These are phyloP conservation scores for Thozetella sp. DNA, from an alignment of 495 filamentous ascomycete species.

Conservation along the genomic window DNA sequence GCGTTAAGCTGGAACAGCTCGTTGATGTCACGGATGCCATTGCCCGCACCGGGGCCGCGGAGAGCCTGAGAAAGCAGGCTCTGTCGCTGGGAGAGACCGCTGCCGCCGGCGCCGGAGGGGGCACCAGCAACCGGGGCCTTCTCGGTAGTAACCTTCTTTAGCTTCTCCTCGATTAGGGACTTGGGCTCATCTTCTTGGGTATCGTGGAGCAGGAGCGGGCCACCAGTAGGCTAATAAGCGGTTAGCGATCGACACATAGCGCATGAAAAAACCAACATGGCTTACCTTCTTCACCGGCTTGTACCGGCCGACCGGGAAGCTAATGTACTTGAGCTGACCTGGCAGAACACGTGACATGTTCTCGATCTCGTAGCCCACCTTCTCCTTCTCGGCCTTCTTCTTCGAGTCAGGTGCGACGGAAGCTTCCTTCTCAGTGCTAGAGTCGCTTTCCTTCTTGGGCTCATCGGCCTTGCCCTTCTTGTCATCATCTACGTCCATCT, in stretches of 20 bases:
- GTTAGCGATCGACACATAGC: conserved; percentile 39
- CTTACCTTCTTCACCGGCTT: conserved; percentile 93
- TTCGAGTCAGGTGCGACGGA: conserved; percentile 51
- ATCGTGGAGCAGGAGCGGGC: conserved; percentile 89
- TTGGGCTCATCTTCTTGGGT: conserved; percentile 78
- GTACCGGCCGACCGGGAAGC: conserved; percentile 83
- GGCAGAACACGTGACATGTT: conserved; percentile 97
- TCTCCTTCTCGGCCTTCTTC: conserved; percentile 95
- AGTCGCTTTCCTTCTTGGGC: conserved; percentile 55
- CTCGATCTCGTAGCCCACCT: conserved; percentile 91
- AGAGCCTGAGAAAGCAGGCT: conserved; percentile 11
- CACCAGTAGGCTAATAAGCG: conserved; percentile 77
- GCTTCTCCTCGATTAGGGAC: conserved; percentile 80
- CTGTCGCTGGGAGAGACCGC: conserved; percentile 12
- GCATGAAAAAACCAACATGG: conserved; percentile 17
- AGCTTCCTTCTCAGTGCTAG: conserved; percentile 56
- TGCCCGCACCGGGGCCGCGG: conserved; percentile 1
- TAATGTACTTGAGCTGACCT: conserved; percentile 92
- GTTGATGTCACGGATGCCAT: conserved; percentile 30
- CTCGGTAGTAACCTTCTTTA: conserved; percentile 74
- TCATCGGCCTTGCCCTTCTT: conserved; percentile 62
- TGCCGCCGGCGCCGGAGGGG: conserved; percentile 14
- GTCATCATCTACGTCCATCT: conserved; percentile 90
- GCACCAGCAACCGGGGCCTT: conserved; percentile 53
- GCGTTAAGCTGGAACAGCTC: conserved; percentile 26